Evolutionary conservation across 805 yeast species (phyloP), one percentile per base, ranked within the genome.

Genomic region (Kodamaea fukazawae): DNA sequence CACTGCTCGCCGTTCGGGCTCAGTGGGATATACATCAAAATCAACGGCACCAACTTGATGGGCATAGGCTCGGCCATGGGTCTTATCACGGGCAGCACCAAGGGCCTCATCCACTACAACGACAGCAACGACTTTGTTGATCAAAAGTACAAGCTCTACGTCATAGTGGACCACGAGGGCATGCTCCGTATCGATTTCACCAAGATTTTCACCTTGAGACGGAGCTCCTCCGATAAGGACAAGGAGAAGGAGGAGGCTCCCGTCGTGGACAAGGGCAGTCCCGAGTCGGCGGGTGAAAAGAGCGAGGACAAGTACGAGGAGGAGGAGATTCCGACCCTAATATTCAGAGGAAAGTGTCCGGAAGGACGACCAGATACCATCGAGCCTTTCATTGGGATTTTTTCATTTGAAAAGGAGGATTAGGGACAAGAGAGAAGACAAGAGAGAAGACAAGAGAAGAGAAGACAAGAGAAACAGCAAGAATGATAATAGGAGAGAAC

Each of bases 1-100:
- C 79, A 75, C 54, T 75, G 79, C 49, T 74, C 79, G 2, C 80
- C 81, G 2, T 75, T 75, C 50, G 81, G 81, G 10, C 62, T 75
- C 14, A 65, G 75, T 26, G 80, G 80, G 10, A 51, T 75, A 7
- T 75, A 74, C 51, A 61, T 75, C 29, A 73, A 73, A 42, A 61
- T 75, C 11, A 61, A 58, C 4, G 78, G 72, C 7, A 70, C 76
- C 0, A 71, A 73, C 35, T 60, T 74, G 6, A 71, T 75, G 57
- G 81, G 81, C 0, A 71, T 75, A 5, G 81, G 81, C 3, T 69
- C 76, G 7, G 74, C 79, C 12, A 73, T 75, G 79, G 79, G 79
- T 6, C 58, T 76, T 29, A 64, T 75, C n/a, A 73, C 79, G 0
- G 80, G 80, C 6, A 59, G 69, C 4, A 71, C 78, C 14, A 65